phyloP scores from a whole-genome alignment of 2,329 filamentous ascomycete genomes.

The Coniochaeta sp. region DNA sequence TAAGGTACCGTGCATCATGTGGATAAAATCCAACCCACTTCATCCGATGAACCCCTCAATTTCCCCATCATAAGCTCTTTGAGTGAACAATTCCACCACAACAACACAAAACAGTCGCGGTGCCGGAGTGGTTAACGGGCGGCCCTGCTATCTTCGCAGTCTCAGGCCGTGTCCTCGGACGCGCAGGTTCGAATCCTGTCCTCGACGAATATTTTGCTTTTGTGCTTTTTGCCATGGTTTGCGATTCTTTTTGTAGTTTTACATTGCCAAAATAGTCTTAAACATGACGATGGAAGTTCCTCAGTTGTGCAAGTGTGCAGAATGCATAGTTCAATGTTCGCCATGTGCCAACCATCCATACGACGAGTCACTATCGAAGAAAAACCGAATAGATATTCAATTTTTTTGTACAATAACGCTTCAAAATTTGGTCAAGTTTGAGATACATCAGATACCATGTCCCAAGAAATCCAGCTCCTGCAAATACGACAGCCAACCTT shows the following conservation, averaged over 20 bases:
- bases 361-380: no score
- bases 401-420: no score
- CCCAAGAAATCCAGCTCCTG: background rate
- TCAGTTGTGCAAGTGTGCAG: no score
- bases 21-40: background rate
- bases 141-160: constrained; percentile 1
- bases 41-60: background rate
- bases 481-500: background rate
- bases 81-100: background rate
- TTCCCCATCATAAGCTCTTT: no score
- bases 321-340: no score
- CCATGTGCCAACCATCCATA: no score
- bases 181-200: constrained; percentile 2
- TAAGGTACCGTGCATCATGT: no score
- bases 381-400: no score
- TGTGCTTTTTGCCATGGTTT: background rate
- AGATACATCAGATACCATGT: no score
- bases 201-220: background rate
- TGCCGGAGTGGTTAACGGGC: constrained; percentile 2
- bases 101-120: background rate
- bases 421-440: no score
- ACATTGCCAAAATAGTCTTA: background rate
- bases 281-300: no score
- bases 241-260: background rate
- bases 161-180: background rate